phyloP scores from a whole-genome alignment of 148 eudicot genomes.

The Vaccinium darrowii region DNA sequence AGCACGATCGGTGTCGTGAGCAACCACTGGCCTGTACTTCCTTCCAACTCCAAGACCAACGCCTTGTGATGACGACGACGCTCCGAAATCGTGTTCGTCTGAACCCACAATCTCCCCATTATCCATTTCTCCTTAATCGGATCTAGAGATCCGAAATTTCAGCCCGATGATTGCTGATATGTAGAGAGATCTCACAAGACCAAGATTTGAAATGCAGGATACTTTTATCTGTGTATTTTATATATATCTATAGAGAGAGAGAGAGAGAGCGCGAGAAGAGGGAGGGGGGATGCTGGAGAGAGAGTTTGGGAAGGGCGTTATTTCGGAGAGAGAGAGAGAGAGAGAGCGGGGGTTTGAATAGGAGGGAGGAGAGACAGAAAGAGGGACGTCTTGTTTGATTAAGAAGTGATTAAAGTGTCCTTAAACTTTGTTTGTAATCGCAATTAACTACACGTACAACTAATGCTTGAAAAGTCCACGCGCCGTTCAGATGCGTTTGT shows the following conservation, averaged over 20 bases:
- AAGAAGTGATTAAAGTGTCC: not conserved
- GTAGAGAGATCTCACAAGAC: not conserved
- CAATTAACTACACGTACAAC: not conserved
- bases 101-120: constrained; percentile 36
- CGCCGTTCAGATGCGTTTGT: not conserved
- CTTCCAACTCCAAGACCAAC: constrained; percentile 27
- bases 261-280: not conserved
- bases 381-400: not conserved
- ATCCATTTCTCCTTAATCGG: constrained; percentile 22
- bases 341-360: not conserved
- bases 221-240: not conserved
- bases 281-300: not conserved
- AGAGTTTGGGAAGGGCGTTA: not conserved
- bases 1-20: constrained; percentile 42
- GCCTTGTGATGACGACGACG: constrained; percentile 1
- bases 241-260: not conserved
- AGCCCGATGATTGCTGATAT: not conserved
- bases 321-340: not conserved
- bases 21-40: constrained; percentile 45
- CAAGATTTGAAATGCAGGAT: constrained; percentile 6
- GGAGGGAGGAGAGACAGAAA: not conserved
- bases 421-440: not conserved
- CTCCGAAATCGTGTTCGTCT: constrained; percentile 17
- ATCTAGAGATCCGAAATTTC: constrained; percentile 9
- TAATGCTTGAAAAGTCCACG: not conserved